Evolutionary conservation across 2,329 filamentous ascomycete genomes (phyloP).

Genomic region (Truncatella angustata): DNA sequence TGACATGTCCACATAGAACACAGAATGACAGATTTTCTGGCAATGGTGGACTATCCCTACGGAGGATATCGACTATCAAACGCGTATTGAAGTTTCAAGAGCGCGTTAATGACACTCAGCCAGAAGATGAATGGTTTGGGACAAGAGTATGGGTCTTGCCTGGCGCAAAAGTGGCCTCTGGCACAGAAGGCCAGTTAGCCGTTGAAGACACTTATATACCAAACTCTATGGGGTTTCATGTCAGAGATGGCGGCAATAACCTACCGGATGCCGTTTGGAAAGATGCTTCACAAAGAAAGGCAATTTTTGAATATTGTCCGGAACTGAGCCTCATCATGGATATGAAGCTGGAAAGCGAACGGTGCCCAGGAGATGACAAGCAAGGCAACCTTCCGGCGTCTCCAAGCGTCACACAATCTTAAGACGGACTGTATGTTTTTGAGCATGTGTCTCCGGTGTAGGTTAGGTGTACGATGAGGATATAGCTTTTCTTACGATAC

Average conservation of each 20-base stretch:
- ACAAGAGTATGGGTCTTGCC: conserved; percentile 46
- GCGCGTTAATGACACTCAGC: conserved; percentile 47
- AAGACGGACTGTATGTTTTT: not conserved
- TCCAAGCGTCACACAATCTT: too few relatives aligned
- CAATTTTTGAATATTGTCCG: conserved; percentile 55
- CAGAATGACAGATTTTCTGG: conserved; percentile 45
- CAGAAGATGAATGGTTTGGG: conserved; percentile 57
- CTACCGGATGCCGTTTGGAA: conserved; percentile 47
- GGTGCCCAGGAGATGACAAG: conserved; percentile 38
- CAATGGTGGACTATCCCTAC: conserved; percentile 53
- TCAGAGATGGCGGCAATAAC: conserved; percentile 40
- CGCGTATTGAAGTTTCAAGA: conserved; percentile 47
- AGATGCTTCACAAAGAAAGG: conserved; percentile 37
- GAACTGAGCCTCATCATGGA: conserved; percentile 54
- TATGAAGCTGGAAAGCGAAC: conserved; percentile 53
- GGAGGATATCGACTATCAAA: conserved; percentile 49
- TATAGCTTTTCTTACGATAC: not conserved
- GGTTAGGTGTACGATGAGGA: not conserved
- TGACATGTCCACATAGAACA: conserved; percentile 23
- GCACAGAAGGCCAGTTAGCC: conserved; percentile 39
- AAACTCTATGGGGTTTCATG: conserved; percentile 54
- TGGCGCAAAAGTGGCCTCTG: conserved; percentile 44
- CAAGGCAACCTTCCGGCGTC: not conserved
- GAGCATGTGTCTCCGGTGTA: not conserved
- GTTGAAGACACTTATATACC: conserved; percentile 49